phyloP scores from a whole-genome alignment of 148 eudicot species.

The Arbutus unedo region DNA sequence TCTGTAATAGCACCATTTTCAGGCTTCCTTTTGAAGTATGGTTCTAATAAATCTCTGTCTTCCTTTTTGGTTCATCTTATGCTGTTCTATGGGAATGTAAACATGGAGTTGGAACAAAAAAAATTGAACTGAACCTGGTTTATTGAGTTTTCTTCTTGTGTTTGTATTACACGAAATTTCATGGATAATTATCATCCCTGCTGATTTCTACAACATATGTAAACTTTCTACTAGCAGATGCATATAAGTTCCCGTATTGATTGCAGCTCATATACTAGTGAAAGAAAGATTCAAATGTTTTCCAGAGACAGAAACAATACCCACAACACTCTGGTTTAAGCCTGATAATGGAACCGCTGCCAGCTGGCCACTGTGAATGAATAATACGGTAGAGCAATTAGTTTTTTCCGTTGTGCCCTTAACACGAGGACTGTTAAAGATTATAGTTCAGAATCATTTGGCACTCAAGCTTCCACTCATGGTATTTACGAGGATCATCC shows the following conservation, averaged over 20 bases:
- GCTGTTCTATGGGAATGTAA: not conserved
- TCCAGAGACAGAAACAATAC: not conserved
- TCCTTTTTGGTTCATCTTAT: not conserved
- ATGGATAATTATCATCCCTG: not conserved
- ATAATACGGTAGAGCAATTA: no score
- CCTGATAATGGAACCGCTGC: no score
- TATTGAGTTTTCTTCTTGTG: not conserved
- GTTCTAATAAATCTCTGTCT: not conserved
- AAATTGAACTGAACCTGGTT: not conserved
- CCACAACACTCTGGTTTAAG: not conserved
- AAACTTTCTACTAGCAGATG: not conserved
- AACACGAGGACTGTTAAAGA: no score
- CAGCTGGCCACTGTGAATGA: no score
- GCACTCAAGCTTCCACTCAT: no score
- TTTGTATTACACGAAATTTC: not conserved
- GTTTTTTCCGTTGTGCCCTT: no score
- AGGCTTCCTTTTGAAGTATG: not conserved
- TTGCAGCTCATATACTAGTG: not conserved
- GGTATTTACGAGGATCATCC: no score
- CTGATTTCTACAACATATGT: not conserved
- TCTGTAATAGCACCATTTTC: not conserved
- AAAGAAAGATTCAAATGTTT: conserved; percentile 1
- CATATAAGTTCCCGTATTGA: not conserved
- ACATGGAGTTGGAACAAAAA: not conserved
- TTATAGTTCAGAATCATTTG: no score